phyloP scores from a whole-genome alignment of 2,329 filamentous ascomycete genomes.

The Aspergillus jensenii region DNA sequence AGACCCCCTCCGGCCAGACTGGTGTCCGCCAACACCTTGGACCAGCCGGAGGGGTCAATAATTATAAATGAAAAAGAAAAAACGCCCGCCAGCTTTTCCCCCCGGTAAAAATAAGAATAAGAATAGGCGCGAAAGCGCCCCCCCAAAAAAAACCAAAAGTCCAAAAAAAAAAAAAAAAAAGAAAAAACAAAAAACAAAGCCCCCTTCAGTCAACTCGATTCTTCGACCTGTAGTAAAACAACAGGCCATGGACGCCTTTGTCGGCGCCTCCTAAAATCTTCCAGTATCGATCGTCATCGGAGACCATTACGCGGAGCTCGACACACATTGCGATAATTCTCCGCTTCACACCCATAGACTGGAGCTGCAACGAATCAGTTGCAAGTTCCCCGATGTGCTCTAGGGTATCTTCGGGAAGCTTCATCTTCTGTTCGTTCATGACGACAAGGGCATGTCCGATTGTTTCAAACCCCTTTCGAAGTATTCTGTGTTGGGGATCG shows the following conservation, averaged over 20 bases:
- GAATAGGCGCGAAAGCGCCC: too few species aligned
- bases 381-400: neutral
- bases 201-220: neutral
- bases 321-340: slow-evolving; percentile 38
- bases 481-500: neutral
- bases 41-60: neutral
- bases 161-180: neutral
- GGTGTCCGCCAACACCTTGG: neutral
- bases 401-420: neutral
- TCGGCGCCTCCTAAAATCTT: slow-evolving; percentile 30
- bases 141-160: neutral
- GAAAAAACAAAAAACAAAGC: neutral
- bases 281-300: slow-evolving; percentile 28
- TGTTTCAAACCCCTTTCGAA: neutral
- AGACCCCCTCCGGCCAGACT: neutral
- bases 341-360: slow-evolving; percentile 16
- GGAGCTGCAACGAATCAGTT: neutral
- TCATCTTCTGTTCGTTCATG: neutral
- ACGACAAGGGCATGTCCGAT: neutral
- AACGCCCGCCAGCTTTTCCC: neutral
- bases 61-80: neutral
- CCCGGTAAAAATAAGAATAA: too few species aligned
- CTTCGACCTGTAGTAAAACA: slow-evolving; percentile 37
- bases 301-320: slow-evolving; percentile 27
- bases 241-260: slow-evolving; percentile 33